Base-by-base conservation (phyloP, 208 protist genomes). In the Crithidia expoeki region DNA sequence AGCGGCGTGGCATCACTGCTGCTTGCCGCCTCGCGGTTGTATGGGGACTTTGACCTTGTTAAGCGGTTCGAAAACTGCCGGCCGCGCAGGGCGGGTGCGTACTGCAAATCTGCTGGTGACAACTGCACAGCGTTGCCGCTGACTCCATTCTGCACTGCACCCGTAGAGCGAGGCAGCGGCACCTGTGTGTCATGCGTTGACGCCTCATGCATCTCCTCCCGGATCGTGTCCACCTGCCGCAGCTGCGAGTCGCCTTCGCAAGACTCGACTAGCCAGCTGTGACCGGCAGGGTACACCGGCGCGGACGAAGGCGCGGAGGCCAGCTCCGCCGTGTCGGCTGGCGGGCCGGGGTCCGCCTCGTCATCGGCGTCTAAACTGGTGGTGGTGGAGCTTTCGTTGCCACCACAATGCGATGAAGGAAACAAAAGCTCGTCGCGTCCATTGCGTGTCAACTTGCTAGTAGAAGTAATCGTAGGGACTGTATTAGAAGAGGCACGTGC, bases 321-420 rank as follows among this genome's bases (percentile, higher is more conserved):
- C 11, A 46, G 33, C 28, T 66, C 71, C 19, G 44, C 25, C 21
- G 64, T 40, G 33, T 65, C 65, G 14, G 32, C 33, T 36, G 63
- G 53, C 36, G 61, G 65, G 4, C 32, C 60, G 40, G 28, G 47
- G 23, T 76, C 71, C 17, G 63, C 71, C 56, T 76, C 71, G 57
- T 76, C 71, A 38, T 70, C 71, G 3, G 71, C 71, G 47, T 76
- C 71, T n/a, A 76, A 32, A 47, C 71, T 76, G 30, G 62, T 71
- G 6, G 63, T 55, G 34, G 33, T 61, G 33, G 34, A 16, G 19
- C 71, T 71, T 23, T 51, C 46, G 16, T 28, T 23, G 2, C 61
- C 49, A 14, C 32, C 55, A 46, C 63, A 76, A 19, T 36, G 63
- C 17, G 46, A 25, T n/a, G 62, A 21, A 1, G 56, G 28, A 27